Percentiles rank a stretch among this genome's conserved stretches.
phyloP scores from a whole-genome alignment of 192 early-diverging fungal genomes.

The Coemansia sp. region DNA sequence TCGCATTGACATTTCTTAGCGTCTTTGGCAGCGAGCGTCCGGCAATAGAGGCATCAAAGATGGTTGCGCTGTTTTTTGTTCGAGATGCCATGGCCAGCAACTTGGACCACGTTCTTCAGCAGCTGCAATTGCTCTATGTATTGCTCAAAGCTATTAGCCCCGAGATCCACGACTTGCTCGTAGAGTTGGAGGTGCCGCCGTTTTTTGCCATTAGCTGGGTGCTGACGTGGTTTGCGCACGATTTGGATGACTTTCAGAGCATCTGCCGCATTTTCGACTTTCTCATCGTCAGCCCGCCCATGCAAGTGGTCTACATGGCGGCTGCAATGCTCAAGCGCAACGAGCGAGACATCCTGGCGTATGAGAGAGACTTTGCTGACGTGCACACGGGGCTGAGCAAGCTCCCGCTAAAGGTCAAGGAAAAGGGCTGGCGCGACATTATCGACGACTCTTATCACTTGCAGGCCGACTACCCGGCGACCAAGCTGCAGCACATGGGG shows the following conservation, averaged over 20 bases:
- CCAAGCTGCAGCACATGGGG: constrained; percentile 47
- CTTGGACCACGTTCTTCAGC: constrained; percentile 40
- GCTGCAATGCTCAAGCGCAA: constrained; percentile 55
- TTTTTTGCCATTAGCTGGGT: constrained; percentile 75
- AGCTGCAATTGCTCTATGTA: constrained; percentile 40
- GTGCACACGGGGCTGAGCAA: constrained; percentile 39
- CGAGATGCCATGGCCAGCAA: constrained; percentile 50
- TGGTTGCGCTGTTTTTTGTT: constrained; percentile 60
- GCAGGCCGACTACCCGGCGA: constrained; percentile 37
- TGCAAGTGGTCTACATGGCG: constrained; percentile 67
- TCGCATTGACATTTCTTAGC: constrained; percentile 53
- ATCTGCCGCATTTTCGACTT: constrained; percentile 68
- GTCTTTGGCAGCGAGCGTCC: constrained; percentile 60
- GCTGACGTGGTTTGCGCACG: constrained; percentile 77
- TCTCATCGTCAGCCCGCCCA: constrained; percentile 61
- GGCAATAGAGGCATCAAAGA: constrained; percentile 58
- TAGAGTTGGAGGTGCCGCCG: constrained; percentile 58
- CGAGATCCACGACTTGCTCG: constrained; percentile 33
- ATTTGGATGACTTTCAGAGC: constrained; percentile 56
- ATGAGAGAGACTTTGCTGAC: constrained; percentile 44
- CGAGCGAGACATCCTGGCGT: constrained; percentile 26
- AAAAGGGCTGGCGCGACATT: constrained; percentile 26
- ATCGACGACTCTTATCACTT: constrained; percentile 42
- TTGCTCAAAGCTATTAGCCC: constrained; percentile 28
- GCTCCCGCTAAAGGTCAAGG: constrained; percentile 15